A percentile compares a stretch with the other conserved stretches of the same genome.
Conservation (phyloP, 2,329 filamentous ascomycete species). For the Cladosporium sp. region DNA sequence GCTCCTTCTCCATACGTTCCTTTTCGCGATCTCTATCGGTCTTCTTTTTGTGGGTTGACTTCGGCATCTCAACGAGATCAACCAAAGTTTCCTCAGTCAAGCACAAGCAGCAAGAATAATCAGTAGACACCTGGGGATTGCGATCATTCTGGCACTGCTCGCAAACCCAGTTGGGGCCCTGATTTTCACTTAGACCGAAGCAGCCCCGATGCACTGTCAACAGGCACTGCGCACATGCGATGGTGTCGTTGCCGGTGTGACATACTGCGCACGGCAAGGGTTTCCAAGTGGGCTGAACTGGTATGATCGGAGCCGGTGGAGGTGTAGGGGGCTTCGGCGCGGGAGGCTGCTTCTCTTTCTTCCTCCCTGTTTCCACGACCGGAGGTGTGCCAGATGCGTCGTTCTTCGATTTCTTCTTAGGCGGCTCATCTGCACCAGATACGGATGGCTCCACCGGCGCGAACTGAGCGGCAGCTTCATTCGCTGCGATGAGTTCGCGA, state of each 20-base stretch:
- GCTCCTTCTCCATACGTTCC: constrained; percentile 77
- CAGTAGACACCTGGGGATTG: constrained; percentile 84
- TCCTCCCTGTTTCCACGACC: constrained; percentile 49
- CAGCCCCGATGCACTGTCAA: constrained; percentile 87
- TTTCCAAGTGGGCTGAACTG: constrained; percentile 72
- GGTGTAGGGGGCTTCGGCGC: constrained; percentile 48
- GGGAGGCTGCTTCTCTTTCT: constrained; percentile 45
- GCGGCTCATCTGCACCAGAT: constrained; percentile 37
- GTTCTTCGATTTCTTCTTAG: constrained; percentile 56
- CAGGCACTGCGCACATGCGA: constrained; percentile 80
- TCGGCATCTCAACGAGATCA: constrained; percentile 78
- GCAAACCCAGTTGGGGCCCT: constrained; percentile 66
- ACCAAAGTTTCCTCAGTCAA: constrained; percentile 74
- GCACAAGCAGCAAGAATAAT: constrained; percentile 90
- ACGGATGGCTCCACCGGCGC: constrained; percentile 21
- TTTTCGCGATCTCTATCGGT: constrained; percentile 85
- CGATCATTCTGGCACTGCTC: constrained; percentile 95
- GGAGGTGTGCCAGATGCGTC: constrained; percentile 26
- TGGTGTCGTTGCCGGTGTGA: constrained; percentile 62
- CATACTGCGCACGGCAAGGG: constrained; percentile 82
- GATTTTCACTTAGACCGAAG: constrained; percentile 71
- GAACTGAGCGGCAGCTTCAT: constrained; percentile 42
- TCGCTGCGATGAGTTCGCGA: constrained; percentile 61
- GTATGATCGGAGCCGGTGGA: constrained; percentile 59
- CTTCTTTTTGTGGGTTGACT: constrained; percentile 78